phyloP scores from a whole-genome alignment of 768 basidiomycete genomes.

The Russula griseocarnosa region DNA sequence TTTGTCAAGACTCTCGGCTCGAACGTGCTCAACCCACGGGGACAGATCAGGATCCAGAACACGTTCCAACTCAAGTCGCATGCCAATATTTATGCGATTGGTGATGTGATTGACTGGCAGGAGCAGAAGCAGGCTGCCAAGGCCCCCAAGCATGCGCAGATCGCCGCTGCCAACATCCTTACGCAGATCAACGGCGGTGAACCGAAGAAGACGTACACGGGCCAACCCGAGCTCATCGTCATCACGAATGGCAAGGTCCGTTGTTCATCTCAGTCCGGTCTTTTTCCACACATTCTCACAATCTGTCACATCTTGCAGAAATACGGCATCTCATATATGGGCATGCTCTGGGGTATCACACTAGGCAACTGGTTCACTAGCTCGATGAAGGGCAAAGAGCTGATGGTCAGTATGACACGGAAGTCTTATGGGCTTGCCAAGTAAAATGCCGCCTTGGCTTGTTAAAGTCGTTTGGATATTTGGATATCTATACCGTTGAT shows the following conservation, averaged over 20 bases:
- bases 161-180: conserved; percentile 50
- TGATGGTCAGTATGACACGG: conserved; percentile 20
- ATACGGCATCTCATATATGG: conserved; percentile 13
- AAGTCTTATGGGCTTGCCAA: conserved; percentile 19
- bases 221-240: conserved; percentile 50
- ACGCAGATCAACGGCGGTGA: conserved; percentile 40
- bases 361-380: conserved; percentile 27
- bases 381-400: conserved; percentile 22
- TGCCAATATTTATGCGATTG: conserved; percentile 57
- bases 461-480: background rate
- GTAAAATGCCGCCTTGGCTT: background rate
- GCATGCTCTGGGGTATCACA: conserved; percentile 24
- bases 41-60: conserved; percentile 50
- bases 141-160: conserved; percentile 39
- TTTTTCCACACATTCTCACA: background rate
- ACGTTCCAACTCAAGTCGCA: conserved; percentile 54
- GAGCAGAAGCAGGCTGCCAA: conserved; percentile 63
- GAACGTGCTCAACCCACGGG: conserved; percentile 35
- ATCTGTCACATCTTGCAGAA: conserved; percentile 1
- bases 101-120: conserved; percentile 59
- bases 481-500: conserved; percentile 5
- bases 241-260: conserved; percentile 28
- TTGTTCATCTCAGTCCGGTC: background rate
- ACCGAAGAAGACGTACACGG: conserved; percentile 44
- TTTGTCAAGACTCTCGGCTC: conserved; percentile 48